Evolutionary conservation across 306 rosid genomes (phyloP).

Genomic region (Acacia confusa): DNA sequence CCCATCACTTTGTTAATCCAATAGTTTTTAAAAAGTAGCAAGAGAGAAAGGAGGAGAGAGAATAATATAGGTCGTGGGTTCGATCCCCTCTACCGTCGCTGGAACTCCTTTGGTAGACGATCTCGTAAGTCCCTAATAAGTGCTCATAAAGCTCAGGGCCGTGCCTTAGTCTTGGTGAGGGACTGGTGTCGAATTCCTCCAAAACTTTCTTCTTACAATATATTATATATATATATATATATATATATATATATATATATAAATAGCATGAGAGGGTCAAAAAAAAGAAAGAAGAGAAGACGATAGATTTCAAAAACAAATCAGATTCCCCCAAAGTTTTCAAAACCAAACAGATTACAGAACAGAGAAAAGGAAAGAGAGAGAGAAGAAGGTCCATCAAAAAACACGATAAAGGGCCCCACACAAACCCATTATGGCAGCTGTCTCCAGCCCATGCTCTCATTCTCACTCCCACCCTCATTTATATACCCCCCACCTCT

Average conservation of each 20-base stretch:
- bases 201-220: too few relatives aligned
- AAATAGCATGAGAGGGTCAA: not conserved
- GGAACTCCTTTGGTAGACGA: too few relatives aligned
- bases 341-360: not conserved
- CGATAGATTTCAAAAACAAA: not conserved
- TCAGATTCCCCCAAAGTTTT: constrained; percentile 12
- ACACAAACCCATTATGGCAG: constrained; percentile 57
- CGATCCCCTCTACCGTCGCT: too few relatives aligned
- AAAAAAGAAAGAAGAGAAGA: not conserved
- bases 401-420: constrained; percentile 34
- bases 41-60: not conserved
- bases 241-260: too few relatives aligned
- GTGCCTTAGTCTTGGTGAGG: too few relatives aligned
- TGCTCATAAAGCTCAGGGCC: too few relatives aligned
- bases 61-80: too few relatives aligned
- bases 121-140: too few relatives aligned
- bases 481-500: not conserved
- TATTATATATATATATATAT: too few relatives aligned
- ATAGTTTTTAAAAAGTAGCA: too few relatives aligned
- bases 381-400: not conserved
- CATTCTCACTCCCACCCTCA: not conserved
- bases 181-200: too few relatives aligned
- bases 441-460: constrained; percentile 66
- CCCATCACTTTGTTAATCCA: not conserved
- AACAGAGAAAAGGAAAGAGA: not conserved